Evolutionary conservation across 306 rosid genomes (phyloP).

Genomic region (Calophaca sinica): DNA sequence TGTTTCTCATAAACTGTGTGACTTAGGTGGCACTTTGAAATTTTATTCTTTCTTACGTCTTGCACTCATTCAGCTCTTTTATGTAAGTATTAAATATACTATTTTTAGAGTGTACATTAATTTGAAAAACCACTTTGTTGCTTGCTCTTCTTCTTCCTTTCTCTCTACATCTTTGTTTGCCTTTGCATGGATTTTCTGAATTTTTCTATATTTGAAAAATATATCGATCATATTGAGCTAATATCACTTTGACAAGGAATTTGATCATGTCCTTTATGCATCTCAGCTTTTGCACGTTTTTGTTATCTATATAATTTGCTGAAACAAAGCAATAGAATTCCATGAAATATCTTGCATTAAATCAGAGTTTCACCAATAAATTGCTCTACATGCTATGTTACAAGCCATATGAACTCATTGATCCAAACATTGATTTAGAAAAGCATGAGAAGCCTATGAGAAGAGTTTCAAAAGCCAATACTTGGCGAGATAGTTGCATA

Average conservation of each 20-base stretch:
- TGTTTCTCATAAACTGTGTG: conserved; percentile 60
- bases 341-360: conserved; percentile 1
- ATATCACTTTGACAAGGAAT: conserved; percentile 3
- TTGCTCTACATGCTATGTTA: neutral
- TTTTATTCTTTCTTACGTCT: conserved; percentile 75
- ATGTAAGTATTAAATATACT: conserved; percentile 63
- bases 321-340: neutral
- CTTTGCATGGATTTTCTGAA: conserved; percentile 19
- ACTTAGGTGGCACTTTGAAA: conserved; percentile 56
- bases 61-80: conserved; percentile 74
- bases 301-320: neutral
- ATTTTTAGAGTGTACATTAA: neutral
- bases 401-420: neutral
- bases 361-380: conserved; percentile 1
- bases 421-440: neutral
- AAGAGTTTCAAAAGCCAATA: conserved; percentile 31
- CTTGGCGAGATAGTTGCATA: neutral
- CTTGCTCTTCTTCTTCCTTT: neutral
- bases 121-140: neutral
- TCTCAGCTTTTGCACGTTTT: neutral
- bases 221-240: conserved; percentile 10
- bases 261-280: conserved; percentile 3
- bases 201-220: neutral
- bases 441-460: neutral
- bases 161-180: conserved; percentile 1